phyloP scores from a whole-genome alignment of 345 rosid species.

The Acer campestre region DNA sequence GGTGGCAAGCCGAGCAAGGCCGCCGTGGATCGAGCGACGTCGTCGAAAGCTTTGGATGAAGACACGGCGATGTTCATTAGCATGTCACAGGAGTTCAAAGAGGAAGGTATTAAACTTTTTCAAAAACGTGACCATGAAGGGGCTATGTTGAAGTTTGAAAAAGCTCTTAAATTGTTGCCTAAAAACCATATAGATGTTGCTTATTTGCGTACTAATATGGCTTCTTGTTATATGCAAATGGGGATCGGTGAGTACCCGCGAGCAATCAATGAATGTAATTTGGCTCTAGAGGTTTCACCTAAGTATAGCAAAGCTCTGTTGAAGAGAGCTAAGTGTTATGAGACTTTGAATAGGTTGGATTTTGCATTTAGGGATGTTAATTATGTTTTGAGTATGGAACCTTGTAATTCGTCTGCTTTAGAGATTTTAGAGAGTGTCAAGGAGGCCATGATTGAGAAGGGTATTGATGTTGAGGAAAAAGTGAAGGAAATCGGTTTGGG shows the following conservation, averaged over 20 bases:
- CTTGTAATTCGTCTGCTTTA: conserved; percentile 68
- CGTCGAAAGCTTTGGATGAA: conserved; percentile 80
- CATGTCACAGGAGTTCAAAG: conserved; percentile 93
- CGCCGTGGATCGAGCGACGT: conserved; percentile 37
- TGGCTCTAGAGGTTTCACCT: conserved; percentile 87
- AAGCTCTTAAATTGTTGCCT: conserved; percentile 90
- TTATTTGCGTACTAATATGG: conserved; percentile 81
- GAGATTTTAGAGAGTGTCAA: conserved; percentile 75
- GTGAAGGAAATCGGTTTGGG: conserved; percentile 53
- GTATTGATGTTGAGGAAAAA: conserved; percentile 58
- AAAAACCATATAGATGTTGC: conserved; percentile 80
- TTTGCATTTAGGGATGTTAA: conserved; percentile 87
- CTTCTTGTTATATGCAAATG: conserved; percentile 93
- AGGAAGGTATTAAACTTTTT: conserved; percentile 86
- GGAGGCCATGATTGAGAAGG: conserved; percentile 64
- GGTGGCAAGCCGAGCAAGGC: conserved; percentile 44
- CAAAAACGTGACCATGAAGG: conserved; percentile 96
- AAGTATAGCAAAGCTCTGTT: conserved; percentile 85
- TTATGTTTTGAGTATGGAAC: conserved; percentile 77
- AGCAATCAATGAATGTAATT: conserved; percentile 85
- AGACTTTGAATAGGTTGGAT: conserved; percentile 83
- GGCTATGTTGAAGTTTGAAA: conserved; percentile 88
- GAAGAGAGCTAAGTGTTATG: conserved; percentile 84
- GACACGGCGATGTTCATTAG: conserved; percentile 88
- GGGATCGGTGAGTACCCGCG: conserved; percentile 95